Conservation (phyloP, 371 early-diverging fungal genomes). For the Lichtheimia hyalospora region DNA sequence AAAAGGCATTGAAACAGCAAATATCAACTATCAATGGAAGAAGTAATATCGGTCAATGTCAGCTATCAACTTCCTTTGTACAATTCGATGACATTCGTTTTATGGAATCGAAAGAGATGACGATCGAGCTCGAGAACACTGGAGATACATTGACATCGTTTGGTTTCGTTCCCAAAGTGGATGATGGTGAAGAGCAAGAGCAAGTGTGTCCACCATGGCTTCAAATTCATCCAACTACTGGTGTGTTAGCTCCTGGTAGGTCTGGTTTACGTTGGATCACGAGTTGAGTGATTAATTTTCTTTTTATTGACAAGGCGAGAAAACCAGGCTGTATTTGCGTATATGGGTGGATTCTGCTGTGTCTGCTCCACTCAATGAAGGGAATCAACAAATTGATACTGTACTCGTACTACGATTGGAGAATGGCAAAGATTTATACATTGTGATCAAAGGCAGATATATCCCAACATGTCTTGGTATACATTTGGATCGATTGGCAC, state of each 20-base stretch:
- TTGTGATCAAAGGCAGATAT: constrained; percentile 71
- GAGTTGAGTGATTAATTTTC: background rate
- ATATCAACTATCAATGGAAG: constrained; percentile 56
- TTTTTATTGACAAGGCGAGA: constrained; percentile 44
- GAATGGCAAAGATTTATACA: constrained; percentile 82
- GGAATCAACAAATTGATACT: constrained; percentile 64
- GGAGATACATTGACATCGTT: constrained; percentile 72
- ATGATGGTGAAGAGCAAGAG: constrained; percentile 26
- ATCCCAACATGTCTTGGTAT: constrained; percentile 75
- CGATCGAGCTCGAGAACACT: constrained; percentile 68
- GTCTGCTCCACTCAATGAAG: constrained; percentile 67
- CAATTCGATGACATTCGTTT: constrained; percentile 80
- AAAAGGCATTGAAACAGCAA: constrained; percentile 64
- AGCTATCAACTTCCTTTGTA: constrained; percentile 57
- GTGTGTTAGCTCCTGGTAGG: constrained; percentile 71
- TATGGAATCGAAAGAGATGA: constrained; percentile 55
- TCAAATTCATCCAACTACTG: constrained; percentile 59
- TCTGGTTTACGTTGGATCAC: background rate
- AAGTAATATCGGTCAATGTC: constrained; percentile 78
- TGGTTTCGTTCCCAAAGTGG: constrained; percentile 65
- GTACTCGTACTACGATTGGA: constrained; percentile 80
- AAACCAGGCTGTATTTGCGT: constrained; percentile 61
- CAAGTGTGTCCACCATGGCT: constrained; percentile 67
- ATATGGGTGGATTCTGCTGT: constrained; percentile 63
- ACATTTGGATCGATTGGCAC: constrained; percentile 60